Conservation (phyloP, 306 rosid genomes). For the Quercus parvula region DNA sequence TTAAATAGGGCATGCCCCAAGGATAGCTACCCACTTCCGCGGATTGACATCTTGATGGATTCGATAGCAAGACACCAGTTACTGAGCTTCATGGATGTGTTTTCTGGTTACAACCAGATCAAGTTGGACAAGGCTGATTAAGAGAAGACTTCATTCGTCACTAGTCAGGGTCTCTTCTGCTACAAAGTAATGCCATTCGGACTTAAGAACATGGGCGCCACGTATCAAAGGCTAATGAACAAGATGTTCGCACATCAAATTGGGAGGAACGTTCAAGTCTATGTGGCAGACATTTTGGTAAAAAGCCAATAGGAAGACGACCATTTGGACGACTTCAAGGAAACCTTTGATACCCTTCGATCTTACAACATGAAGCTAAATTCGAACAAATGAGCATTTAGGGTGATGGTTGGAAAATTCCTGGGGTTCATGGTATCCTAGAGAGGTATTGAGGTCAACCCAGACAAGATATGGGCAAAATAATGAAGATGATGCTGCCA, state of each 20-base stretch:
- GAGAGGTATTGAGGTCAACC: no score
- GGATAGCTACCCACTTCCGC: no score
- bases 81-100: rapidly evolving
- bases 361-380: no score
- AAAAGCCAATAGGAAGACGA: rapidly evolving
- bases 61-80: rapidly evolving
- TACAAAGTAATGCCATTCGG: rapidly evolving
- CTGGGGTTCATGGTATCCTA: no score
- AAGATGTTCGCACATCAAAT: no score
- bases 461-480: rapidly evolving
- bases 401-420: no score
- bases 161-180: rapidly evolving
- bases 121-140: rapidly evolving
- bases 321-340: no score
- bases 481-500: no score
- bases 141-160: no score
- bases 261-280: rapidly evolving
- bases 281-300: rapidly evolving
- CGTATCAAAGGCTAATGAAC: no score
- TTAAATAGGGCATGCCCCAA: no score
- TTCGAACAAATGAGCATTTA: rapidly evolving
- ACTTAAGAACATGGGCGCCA: rapidly evolving
- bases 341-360: rapidly evolving
- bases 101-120: rapidly evolving
- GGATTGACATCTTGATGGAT: rapidly evolving